Percentiles rank a stretch among this genome's conserved stretches.
Conservation (phyloP, 2,329 filamentous ascomycete genomes). For the Shiraia sp. region DNA sequence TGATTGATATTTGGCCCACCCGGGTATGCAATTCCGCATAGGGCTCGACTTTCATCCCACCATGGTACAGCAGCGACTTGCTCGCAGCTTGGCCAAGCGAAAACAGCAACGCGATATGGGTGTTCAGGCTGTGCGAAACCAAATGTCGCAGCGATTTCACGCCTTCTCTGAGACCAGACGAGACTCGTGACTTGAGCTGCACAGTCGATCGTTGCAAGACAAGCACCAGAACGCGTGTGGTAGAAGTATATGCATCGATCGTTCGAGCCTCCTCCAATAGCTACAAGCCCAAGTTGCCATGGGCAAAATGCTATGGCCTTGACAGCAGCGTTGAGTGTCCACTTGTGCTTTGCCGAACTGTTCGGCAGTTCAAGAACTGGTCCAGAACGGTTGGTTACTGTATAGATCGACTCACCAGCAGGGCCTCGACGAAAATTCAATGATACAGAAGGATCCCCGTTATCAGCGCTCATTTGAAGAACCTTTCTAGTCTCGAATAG, state of each 20-base stretch:
- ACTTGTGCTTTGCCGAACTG: slow-evolving; percentile 69
- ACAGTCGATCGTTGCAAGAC: slow-evolving; percentile 87
- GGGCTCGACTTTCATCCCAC: slow-evolving; percentile 75
- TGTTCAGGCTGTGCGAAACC: slow-evolving; percentile 92
- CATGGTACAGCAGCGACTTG: slow-evolving; percentile 85
- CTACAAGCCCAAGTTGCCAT: slow-evolving; percentile 84
- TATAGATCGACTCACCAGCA: slow-evolving; percentile 38
- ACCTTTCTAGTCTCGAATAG: slow-evolving; percentile 74
- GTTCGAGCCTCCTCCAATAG: slow-evolving; percentile 90
- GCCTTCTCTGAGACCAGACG: slow-evolving; percentile 82
- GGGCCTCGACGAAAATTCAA: slow-evolving; percentile 31
- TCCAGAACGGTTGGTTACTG: slow-evolving; percentile 36
- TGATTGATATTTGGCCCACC: slow-evolving; percentile 55
- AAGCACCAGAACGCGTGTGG: slow-evolving; percentile 80
- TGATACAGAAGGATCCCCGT: slow-evolving; percentile 12
- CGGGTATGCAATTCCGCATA: slow-evolving; percentile 88
- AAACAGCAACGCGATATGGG: slow-evolving; percentile 85
- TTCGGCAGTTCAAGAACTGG: slow-evolving; percentile 52
- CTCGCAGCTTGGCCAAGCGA: slow-evolving; percentile 89
- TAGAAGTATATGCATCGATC: slow-evolving; percentile 97
- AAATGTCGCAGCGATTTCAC: slow-evolving; percentile 91
- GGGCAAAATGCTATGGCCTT: slow-evolving; percentile 98
- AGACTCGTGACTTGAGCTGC: slow-evolving; percentile 91
- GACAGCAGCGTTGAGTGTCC: slow-evolving; percentile 82
- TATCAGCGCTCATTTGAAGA: slow-evolving; percentile 33